Base-by-base conservation (phyloP, 2,329 filamentous ascomycete genomes). In the Ascomycota sp. region DNA sequence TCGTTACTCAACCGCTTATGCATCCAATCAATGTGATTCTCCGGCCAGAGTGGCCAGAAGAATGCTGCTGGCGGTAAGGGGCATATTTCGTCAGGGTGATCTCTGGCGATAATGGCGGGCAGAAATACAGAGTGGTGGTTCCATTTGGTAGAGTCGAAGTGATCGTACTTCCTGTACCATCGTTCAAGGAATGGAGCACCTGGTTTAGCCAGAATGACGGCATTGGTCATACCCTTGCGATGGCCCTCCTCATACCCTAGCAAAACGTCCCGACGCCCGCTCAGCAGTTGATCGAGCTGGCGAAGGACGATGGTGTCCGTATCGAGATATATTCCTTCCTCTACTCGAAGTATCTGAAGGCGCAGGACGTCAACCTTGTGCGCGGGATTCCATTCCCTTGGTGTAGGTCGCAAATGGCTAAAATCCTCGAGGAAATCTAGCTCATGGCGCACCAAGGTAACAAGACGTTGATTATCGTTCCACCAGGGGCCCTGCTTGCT, bases 401-500 rank as follows among this genome's bases (percentile, higher is more conserved):
- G 30, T 8, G 30, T 13, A 10, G 30, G 30, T 21, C 7, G 6
- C n/a, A 28, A 9, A 10, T 20, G 13, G 12, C 22, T 10, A 20
- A 30, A 30, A 15, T 30, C 13, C 8, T 19, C 7, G 21, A 30
- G 28, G 13, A 30, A 30, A 20, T 12, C 27, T 7, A 19, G 27
- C 20, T 28, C 19, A 17, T 28, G 27, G 13, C 15, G 25, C 10
- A 31, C 30, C 8, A 31, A 26, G 7, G 10, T 24, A 22, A 31
- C 30, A 11, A 12, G 25, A 5, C 25, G 15, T 12, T 21, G 25
- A 2, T 25, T 26, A 10, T 28, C 30, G 11, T 9, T 8, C 30
- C 30, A 31, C 30, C 30, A 31, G 20, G 30, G 30, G 11, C 30
- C 30, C n/a, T 28, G 25, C n/a, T 31, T 20, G 21, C 30, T 31